Percentiles rank a stretch among this genome's conserved stretches.
Conservation (phyloP, 2,329 filamentous ascomycete species). For the Talaromyces funiculosus region DNA sequence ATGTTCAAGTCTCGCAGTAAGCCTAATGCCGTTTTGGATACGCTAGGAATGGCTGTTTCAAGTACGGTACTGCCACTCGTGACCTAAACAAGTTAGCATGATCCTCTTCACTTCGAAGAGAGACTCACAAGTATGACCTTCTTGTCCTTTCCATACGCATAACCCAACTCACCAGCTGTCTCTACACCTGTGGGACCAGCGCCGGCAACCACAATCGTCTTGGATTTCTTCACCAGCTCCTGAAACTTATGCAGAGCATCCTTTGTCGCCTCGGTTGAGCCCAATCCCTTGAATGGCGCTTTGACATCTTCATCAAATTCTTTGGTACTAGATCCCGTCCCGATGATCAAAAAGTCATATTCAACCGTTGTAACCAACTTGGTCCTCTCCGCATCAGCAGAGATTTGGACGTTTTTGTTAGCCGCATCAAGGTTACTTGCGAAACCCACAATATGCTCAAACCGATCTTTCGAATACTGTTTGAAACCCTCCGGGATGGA, state of each 20-base stretch:
- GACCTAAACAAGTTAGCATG: background rate
- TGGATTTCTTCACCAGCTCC: constrained; percentile 1
- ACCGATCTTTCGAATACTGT: constrained; percentile 4
- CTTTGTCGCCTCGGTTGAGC: constrained; percentile 10
- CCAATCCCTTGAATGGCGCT: constrained; percentile 8
- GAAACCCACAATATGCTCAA: constrained; percentile 7
- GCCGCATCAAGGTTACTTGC: constrained; percentile 1
- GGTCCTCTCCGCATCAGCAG: background rate
- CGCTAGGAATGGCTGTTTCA: background rate
- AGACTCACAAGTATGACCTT: constrained; percentile 5
- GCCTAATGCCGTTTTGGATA: constrained; percentile 9
- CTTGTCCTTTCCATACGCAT: constrained; percentile 8
- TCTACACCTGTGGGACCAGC: constrained; percentile 11
- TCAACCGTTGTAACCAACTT: background rate
- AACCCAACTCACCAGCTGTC: constrained; percentile 9
- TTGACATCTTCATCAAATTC: background rate
- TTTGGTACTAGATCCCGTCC: constrained; percentile 9
- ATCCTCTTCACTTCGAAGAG: background rate
- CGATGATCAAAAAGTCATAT: constrained; percentile 10
- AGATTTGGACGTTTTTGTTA: constrained; percentile 6
- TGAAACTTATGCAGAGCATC: constrained; percentile 8
- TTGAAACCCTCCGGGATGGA: constrained; percentile 6
- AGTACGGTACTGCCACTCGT: constrained; percentile 8
- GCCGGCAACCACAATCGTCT: constrained; percentile 9
- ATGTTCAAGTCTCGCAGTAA: constrained; percentile 7